Base-by-base conservation (phyloP, 495 filamentous ascomycete species). In the Penicillium bovifimosum region DNA sequence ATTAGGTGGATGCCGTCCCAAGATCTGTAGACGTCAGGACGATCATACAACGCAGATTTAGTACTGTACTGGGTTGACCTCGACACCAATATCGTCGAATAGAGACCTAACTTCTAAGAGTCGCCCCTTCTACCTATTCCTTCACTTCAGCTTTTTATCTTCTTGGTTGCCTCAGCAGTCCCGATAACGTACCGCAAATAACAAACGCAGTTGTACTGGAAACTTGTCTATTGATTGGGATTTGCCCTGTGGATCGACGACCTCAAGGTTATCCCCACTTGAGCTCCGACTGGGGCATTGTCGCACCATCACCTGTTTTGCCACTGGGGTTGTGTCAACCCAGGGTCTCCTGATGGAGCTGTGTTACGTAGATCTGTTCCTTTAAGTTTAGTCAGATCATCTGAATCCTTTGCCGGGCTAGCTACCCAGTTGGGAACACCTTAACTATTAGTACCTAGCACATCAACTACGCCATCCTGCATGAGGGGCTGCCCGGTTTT, bases 271-370 rank as follows among this genome's bases (percentile, higher is more conserved):
- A 16, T 35, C 46, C 29, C 32, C 50, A 33, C 28, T 34, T 31
- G n/a, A 51, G 35, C 54, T 50, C 11, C 53, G 49, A 56, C 41
- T 42, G 16, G 41, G 32, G 31, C 26, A 50, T 20, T 58, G 56
- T 62, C 53, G 49, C 60, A 62, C 60, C 56, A 60, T 60, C 60
- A 47, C 36, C 35, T 56, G 39, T 41, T 54, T 43, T 47, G 49
- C 48, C 24, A 35, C 51, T 41, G 20, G 48, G 34, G 36, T 27
- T 46, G 31, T 28, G 32, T 42, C 20, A 33, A 56, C 41, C 14
- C 10, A 41, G 13, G 42, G 40, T 20, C 46, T 53, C 13, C 33
- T 35, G 41, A 46, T 35, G 17, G 32, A 43, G 44, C 20, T 10
- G 36, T n/a, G 33, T 32, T 26, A 36, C 14, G 38, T 47, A 41